These are phyloP conservation scores for Geoglossum glabrum DNA, from an alignment of 495 filamentous ascomycete genomes.

Conservation along the genomic window DNA sequence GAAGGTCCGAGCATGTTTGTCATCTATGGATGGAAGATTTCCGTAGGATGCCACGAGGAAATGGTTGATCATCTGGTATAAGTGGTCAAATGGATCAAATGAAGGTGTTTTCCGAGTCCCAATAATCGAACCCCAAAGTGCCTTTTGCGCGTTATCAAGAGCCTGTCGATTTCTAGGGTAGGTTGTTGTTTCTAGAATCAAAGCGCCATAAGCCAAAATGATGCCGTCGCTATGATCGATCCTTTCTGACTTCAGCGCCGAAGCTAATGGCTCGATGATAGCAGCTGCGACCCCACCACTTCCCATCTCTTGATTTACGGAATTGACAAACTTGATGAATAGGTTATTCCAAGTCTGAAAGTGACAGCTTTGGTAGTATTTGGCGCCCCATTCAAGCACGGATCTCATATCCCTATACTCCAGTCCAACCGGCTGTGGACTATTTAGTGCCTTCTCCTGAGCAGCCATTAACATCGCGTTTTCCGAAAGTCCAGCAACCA, in stretches of 20 bases:
- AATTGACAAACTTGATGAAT: conserved; percentile 33
- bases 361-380: conserved; percentile 20
- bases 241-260: conserved; percentile 5
- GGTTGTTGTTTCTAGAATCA: conserved; percentile 14
- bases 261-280: conserved; percentile 50
- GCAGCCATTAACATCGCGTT: neutral
- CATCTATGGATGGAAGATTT: conserved; percentile 6
- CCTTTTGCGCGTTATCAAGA: conserved; percentile 34
- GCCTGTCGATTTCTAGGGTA: conserved; percentile 22
- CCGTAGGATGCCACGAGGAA: conserved; percentile 27
- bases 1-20: conserved; percentile 12
- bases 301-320: conserved; percentile 43
- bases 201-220: conserved; percentile 9
- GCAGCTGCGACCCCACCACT: conserved; percentile 38
- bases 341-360: conserved; percentile 38
- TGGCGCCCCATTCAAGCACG: conserved; percentile 42
- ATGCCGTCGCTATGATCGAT: conserved; percentile 2
- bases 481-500: neutral
- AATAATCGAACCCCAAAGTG: conserved; percentile 36
- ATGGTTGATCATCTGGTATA: conserved; percentile 33
- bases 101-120: conserved; percentile 22
- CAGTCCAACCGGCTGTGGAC: conserved; percentile 19
- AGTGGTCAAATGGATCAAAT: conserved; percentile 37
- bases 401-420: conserved; percentile 52
- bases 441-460: conserved; percentile 4